Percentiles rank a stretch among this genome's conserved stretches.
Conservation (phyloP, 2,329 filamentous ascomycete genomes). For the Xylariaceae sp. region DNA sequence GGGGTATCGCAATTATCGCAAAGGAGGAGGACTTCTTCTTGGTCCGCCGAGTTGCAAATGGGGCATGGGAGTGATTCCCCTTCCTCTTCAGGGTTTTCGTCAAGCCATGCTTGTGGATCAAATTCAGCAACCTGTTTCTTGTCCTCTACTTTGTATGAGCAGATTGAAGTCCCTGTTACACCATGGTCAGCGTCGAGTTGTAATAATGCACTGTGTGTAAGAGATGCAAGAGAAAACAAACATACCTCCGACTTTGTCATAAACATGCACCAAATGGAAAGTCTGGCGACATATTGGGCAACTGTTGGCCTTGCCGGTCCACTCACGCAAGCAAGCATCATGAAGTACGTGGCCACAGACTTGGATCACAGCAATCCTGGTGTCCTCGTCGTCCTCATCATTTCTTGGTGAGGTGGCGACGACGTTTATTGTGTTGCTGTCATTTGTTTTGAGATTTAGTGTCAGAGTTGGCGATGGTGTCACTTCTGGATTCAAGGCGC, state of each 20-base stretch:
- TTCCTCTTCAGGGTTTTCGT: conserved; percentile 70
- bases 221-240: conserved; percentile 21
- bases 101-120: conserved; percentile 69
- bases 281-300: conserved; percentile 92
- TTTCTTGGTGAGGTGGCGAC: conserved; percentile 16
- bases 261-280: conserved; percentile 87
- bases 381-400: conserved; percentile 27
- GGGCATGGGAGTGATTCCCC: conserved; percentile 72
- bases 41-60: conserved; percentile 75
- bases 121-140: conserved; percentile 89
- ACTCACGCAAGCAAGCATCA: conserved; percentile 86
- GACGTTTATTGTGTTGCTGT: conserved; percentile 19
- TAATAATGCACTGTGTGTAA: conserved; percentile 1
- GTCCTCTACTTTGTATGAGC: conserved; percentile 66
- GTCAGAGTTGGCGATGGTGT: conserved; percentile 22
- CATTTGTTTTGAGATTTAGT: conserved; percentile 25
- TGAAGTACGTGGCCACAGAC: conserved; percentile 91
- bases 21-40: conserved; percentile 79
- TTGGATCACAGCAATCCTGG: conserved; percentile 56
- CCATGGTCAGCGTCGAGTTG: conserved; percentile 10
- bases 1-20: conserved; percentile 88
- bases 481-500: conserved; percentile 13
- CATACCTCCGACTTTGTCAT: conserved; percentile 75
- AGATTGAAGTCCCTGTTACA: conserved; percentile 50
- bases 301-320: conserved; percentile 95